Percentiles rank a stretch among this genome's conserved stretches.
Conservation (phyloP, 345 rosid species). For the Populus deltoides region DNA sequence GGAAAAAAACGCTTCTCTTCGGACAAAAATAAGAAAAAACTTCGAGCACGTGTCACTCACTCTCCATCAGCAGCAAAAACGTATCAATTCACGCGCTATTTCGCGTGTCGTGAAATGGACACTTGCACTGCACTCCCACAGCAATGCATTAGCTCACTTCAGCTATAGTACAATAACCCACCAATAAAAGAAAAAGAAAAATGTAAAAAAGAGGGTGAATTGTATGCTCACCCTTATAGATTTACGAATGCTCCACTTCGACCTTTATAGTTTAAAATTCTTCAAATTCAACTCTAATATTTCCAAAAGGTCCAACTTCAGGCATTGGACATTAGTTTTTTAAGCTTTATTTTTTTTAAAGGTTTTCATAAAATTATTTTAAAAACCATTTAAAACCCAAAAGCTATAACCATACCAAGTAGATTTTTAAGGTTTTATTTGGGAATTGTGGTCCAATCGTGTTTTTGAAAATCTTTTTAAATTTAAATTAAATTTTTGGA, state of each 20-base stretch:
- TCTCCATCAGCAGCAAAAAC: background rate
- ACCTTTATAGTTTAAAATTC: background rate
- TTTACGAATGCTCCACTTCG: background rate
- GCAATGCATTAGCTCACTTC: background rate
- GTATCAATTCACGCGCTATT: background rate
- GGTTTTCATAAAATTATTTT: too few species aligned
- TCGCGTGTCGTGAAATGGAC: background rate
- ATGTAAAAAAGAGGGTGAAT: background rate
- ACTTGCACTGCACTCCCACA: background rate
- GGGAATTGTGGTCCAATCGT: rapidly evolving
- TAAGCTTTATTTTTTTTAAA: background rate
- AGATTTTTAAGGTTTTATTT: too few species aligned
- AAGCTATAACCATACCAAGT: too few species aligned
- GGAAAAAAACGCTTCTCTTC: too few species aligned
- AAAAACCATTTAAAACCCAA: too few species aligned
- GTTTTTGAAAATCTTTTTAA: too few species aligned
- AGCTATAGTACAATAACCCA: background rate
- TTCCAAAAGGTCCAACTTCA: background rate
- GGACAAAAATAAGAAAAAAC: background rate
- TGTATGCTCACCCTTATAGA: background rate
- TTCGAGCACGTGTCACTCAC: background rate
- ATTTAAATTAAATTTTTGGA: too few species aligned
- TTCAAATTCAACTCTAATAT: background rate
- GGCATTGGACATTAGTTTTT: background rate
- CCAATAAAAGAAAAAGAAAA: background rate